Base-by-base conservation (phyloP, 768 basidiomycete species). In the Neoboletus subvelutipes region DNA sequence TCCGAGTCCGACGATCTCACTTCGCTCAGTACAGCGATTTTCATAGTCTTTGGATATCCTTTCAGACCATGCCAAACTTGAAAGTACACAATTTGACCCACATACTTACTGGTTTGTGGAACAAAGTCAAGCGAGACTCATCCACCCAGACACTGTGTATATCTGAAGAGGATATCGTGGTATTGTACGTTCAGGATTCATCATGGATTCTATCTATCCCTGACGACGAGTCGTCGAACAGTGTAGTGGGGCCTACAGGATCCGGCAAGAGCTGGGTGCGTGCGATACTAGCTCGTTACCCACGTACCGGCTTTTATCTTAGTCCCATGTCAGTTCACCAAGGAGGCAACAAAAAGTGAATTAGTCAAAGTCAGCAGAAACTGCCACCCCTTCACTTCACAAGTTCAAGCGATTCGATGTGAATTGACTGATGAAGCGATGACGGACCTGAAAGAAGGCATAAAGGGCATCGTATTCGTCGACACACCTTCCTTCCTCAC, bases 401-500 rank as follows among this genome's bases (percentile, higher is more conserved):
- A 43, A 1, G 53, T 64, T 7, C 57, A 49, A 36, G 66, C 64
- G 4, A 54, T 63, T 12, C 54, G 42, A 37, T 63, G 64, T 11
- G 56, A 58, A 5, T 28, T 63, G 8, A 52, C 26, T 7, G 64
- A 64, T 4, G 62, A 57, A 22, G 56, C 51, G 11, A 57, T 36
- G 49, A 31, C 0, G 3, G 52, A 45, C 1, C n/a, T 49, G 17
- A 12, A 37, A 6, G 61, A 53, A 3, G 59, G 52, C 1, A 6
- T 59, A 8, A 51, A 51, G 26, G 49, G 43, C 15, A 52, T 67
- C 11, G 60, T 69, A 9, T 62, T 68, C 24, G 45, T 66, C 4
- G 67, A 68, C 33, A 58, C 62, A 0, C 67, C 67, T 24, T 67
- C 65, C 0, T 67, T 66, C 33, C 48, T 53, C 43, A 66, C 65